Conservation (phyloP, 176 grass and related monocot species). For the Cenchrus fungigraminus region DNA sequence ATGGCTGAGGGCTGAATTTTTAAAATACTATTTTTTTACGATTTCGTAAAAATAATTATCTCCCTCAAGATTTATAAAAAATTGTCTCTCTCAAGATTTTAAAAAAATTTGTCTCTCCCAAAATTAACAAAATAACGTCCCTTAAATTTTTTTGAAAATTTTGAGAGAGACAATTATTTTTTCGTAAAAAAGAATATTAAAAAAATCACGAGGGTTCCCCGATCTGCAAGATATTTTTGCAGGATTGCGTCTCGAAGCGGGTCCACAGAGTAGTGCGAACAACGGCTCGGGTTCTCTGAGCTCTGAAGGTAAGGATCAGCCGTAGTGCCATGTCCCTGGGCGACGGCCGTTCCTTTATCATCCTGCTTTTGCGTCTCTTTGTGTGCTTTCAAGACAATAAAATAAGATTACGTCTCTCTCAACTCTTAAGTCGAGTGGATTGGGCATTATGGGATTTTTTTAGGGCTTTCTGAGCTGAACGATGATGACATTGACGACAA, state of each 20-base stretch:
- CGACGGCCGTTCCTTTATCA: not conserved
- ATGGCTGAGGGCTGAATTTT: too few relatives aligned
- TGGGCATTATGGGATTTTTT: not conserved
- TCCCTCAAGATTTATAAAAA: too few relatives aligned
- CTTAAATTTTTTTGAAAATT: too few relatives aligned
- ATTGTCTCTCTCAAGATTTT: too few relatives aligned
- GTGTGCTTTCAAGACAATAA: not conserved
- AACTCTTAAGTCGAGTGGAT: not conserved
- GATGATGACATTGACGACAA: not conserved
- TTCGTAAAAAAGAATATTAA: too few relatives aligned
- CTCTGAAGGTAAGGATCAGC: constrained; percentile 5
- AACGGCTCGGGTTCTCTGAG: not conserved
- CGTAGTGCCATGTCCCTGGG: not conserved
- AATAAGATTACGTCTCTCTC: not conserved
- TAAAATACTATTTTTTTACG: too few relatives aligned
- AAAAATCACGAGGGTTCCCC: too few relatives aligned
- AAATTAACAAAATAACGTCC: too few relatives aligned
- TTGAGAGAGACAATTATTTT: too few relatives aligned
- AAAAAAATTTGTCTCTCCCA: too few relatives aligned
- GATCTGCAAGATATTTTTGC: not conserved
- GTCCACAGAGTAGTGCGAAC: not conserved
- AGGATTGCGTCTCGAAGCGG: not conserved
- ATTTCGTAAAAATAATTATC: too few relatives aligned
- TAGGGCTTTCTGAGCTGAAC: not conserved
- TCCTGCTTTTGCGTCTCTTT: not conserved